Base-by-base conservation (phyloP, 306 rosid species). In the Trifolium subterraneum region DNA sequence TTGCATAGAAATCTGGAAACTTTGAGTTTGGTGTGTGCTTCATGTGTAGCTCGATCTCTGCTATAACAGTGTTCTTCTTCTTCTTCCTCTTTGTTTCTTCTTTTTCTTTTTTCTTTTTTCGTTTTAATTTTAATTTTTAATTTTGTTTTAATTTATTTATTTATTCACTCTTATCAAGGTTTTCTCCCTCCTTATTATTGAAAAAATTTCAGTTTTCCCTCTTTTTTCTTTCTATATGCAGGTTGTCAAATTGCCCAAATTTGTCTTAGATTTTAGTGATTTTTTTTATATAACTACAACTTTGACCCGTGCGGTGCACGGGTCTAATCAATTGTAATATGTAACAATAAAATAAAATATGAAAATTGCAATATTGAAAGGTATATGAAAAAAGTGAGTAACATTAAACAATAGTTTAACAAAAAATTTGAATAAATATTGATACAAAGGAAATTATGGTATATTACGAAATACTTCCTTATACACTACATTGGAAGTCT, bases 1-100 rank as follows among this genome's bases (percentile, higher is more conserved):
- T 88, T 83, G 88, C 84, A 88, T 74, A 81, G 80, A 80, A 89
- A 86, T 88, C 93, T 87, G 86, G 81, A 88, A 90, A 82, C 72
- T 35, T 35, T 72, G 79, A 74, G 29, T 84, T 68, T 72, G 85
- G 79, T 78, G 75, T 75, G 67, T 73, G 13, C 22, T 60, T 60
- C 41, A 29, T 74, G 29, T 55, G 69, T 67, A 70, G 85, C 80
- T 85, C 82, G 89, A 88, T 88, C 96, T 82, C 86, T 80, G 86
- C 85, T 76, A 82, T 20, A 10, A 69, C n/a, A 69, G 86, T 75
- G 78, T 72, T 67, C 48, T 72, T 60, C 70, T 61, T 68, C 83
- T 54, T 56, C 58, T 36, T 13, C 38, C 47, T 56, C 58, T 36
- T 58, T 51, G 41, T 72, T 58, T 73, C 61, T 71, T 50, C 27